Conservation (phyloP, 768 basidiomycete genomes). For the Leccinum boreale region DNA sequence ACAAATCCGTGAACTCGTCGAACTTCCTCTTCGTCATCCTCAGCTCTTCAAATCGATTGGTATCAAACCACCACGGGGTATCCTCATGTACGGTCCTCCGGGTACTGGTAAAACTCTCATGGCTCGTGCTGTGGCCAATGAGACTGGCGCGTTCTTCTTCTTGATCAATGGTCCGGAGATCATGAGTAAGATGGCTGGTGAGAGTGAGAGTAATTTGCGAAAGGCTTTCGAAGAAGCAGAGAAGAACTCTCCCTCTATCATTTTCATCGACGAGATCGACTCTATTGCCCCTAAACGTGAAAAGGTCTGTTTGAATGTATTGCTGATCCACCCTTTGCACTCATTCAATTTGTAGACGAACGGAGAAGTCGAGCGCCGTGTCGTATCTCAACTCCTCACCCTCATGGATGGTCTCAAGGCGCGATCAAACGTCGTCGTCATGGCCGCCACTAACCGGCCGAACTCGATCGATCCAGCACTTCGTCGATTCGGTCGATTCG, state of each 20-base stretch:
- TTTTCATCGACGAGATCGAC: conserved; percentile 99
- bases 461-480: conserved; percentile 99
- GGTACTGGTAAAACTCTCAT: conserved; percentile 99
- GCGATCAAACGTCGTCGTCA: conserved; percentile 98
- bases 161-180: conserved; percentile 99
- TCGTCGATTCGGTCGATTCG: conserved; percentile 98
- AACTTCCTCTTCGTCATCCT: conserved; percentile 95
- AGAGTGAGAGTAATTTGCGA: conserved; percentile 93
- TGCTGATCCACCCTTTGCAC: not conserved
- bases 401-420: conserved; percentile 99
- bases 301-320: conserved; percentile 56
- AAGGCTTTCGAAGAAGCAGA: conserved; percentile 99
- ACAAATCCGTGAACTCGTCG: conserved; percentile 98
- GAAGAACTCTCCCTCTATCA: conserved; percentile 99
- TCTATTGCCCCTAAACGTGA: conserved; percentile 99
- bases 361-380: conserved; percentile 99
- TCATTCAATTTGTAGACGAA: conserved; percentile 64
- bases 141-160: conserved; percentile 99
- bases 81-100: conserved; percentile 97
- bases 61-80: conserved; percentile 99
- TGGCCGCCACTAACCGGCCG: conserved; percentile 98
- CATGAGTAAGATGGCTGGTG: conserved; percentile 99
- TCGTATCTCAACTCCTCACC: conserved; percentile 96
- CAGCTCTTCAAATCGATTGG: conserved; percentile 99
- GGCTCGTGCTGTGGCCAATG: conserved; percentile 99